Base-by-base conservation (phyloP, 2,329 filamentous ascomycete species). In the Pseudogymnoascus sp. region DNA sequence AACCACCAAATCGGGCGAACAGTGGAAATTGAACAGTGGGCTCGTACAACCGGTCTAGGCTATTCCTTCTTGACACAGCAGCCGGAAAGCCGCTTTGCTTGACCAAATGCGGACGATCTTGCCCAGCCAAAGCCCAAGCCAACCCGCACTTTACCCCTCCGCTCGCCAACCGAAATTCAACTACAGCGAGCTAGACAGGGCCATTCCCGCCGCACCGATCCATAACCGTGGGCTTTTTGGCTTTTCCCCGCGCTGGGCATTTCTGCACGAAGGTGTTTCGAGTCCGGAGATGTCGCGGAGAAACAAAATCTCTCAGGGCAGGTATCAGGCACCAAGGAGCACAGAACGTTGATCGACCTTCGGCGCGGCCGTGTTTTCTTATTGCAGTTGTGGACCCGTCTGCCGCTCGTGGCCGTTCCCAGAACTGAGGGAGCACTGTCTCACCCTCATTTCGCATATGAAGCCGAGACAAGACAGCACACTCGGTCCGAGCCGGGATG, bases 11-110 rank as follows among this genome's bases (percentile, higher is more conserved):
- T 57, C n/a, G 26, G 26, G 47, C 28, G 47, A 57, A 57, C 6
- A 11, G 26, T 57, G 47, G 47, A 57, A 57, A 57, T 57, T 57
- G 47, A 57, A 33, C 26, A 19, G 47, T 33, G 47, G 47, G 28
- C 28, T 57, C 1, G 47, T 57, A 31, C 13, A 57, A 33, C 47
- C 26, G 47, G 47, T 57, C 47, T 57, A 57, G 47, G 47, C 47
- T 57, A 57, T 57, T 57, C 47, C 26, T 57, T 57, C n/a, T 57
- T 57, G 47, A 57, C 47, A 57, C 28, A 19, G n/a, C 47, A 57
- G 47, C n/a, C 47, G 47, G 26, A 33, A 33, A 4, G n/a, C 47
- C 47, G 47, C 21, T 10, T 31, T 31, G n/a, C 28, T 33, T 31
- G 26, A 57, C 47, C 47, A 19, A 57, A 57, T 8, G 26, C 47